Base-by-base conservation (phyloP, 192 early-diverging fungal species). In the Linnemannia exigua region DNA sequence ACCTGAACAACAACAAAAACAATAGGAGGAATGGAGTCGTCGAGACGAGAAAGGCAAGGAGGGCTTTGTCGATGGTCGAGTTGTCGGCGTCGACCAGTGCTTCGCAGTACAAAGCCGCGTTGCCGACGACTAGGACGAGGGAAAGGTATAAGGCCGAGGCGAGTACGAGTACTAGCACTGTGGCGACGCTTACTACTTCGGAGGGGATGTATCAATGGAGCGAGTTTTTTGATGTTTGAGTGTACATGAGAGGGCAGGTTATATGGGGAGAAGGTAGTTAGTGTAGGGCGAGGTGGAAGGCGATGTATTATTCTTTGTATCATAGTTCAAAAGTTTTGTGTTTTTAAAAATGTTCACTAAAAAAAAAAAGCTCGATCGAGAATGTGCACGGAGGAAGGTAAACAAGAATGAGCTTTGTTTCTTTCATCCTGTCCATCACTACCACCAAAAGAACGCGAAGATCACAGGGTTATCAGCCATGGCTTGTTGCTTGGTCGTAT, bases 1-100 rank as follows among this genome's bases (percentile, higher is more conserved):
- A 17, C 25, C 22, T 20, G 28, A 16, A 35, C 25, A 28, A 0
- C 31, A 63, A 48, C 31, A 35, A 76, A 9, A 16, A 44, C 41
- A 44, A 44, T 44, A 44, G 9, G 9, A 44, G 9, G 41, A 44
- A 44, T 9, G 41, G 41, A 44, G 41, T 44, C 1, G 41, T 8
- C 16, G 44, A 37, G 25, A 16, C 50, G 17, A 63, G 12, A 31
- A 31, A 25, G 28, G 5, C 58, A 15, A 63, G 58, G n/a, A n/a
- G 75, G 33, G 75, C 75, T 6, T 22, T 76, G 66, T 48, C 75
- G 7, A 76, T 76, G 75, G 75, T 76, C 2, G 75, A 76, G 7
- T 22, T 76, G n/a, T 76, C 75, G 35, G 38, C 8, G 6, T 71
- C 70, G 19, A 38, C 67, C 0, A 69, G 25, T 9, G 58, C 58